Conservation (phyloP, 2,329 filamentous ascomycete genomes). For the Fusarium odoratissimum region DNA sequence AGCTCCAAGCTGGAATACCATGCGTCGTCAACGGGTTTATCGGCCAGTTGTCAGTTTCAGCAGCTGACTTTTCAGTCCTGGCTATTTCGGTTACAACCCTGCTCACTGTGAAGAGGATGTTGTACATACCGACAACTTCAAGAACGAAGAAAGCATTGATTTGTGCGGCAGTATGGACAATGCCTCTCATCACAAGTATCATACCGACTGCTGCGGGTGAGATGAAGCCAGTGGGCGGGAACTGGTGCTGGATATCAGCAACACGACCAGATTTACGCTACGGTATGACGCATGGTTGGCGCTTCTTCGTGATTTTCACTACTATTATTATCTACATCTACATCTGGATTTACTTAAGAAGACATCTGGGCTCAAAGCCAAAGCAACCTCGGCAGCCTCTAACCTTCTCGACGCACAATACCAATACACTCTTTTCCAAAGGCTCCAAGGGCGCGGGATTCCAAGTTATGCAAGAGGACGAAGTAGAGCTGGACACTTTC, state of each 20-base stretch:
- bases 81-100: constrained; percentile 42
- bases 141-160: constrained; percentile 19
- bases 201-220: constrained; percentile 32
- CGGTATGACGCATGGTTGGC: constrained; percentile 58
- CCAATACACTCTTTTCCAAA: constrained; percentile 7
- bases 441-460: constrained; percentile 17
- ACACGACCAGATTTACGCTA: constrained; percentile 55
- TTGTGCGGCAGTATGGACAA: constrained; percentile 33
- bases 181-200: constrained; percentile 37
- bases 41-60: constrained; percentile 40
- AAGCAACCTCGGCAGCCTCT: not conserved
- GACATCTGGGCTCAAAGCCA: constrained; percentile 6
- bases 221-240: constrained; percentile 53
- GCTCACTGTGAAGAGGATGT: constrained; percentile 35
- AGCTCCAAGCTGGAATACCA: constrained; percentile 22
- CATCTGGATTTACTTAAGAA: constrained; percentile 47
- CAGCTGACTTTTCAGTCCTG: constrained; percentile 42
- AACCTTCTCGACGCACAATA: constrained; percentile 10
- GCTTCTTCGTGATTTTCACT: constrained; percentile 55
- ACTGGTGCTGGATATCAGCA: constrained; percentile 61
- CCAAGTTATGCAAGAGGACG: constrained; percentile 20
- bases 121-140: constrained; percentile 35
- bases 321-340: constrained; percentile 57
- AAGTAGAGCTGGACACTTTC: constrained; percentile 23
- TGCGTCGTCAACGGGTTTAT: constrained; percentile 37